Base-by-base conservation (phyloP, 2,329 filamentous ascomycete species). In the Ilyonectria mors-panacis region DNA sequence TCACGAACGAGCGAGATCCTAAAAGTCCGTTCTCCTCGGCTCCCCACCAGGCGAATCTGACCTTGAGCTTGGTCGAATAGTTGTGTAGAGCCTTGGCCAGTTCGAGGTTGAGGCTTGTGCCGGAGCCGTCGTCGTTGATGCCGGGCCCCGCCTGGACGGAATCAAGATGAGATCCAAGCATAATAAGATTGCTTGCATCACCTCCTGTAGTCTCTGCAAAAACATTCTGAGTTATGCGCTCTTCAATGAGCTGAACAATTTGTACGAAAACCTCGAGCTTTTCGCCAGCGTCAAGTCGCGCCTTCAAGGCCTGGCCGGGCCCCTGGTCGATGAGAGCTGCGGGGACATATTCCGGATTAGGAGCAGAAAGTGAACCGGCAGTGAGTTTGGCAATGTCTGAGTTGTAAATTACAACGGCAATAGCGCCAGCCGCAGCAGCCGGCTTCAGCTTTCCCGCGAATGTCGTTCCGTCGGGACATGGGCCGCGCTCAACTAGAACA, bases 71-170 rank as follows among this genome's bases (percentile, higher is more conserved):
- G n/a, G 76, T 77, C 6, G 73, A 74, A 56, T 76, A 80, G 56
- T 84, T 77, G 19, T 76, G 66, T 19, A 83, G 78, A 17, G 75
- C 81, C 6, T 79, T 79, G 59, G 82, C 81, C 8, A 84, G 73
- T 59, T 85, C 82, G 1, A 85, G 75, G 26, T 84, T 74, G 0
- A 82, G 78, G 0, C 81, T 77, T 0, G 79, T 79, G 13, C 83
- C 84, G 0, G 80, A 84, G 6, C 84, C 84, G 58, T 85, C 83
- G 51, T 85, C 84, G 55, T 85, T 85, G 66, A 85, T 81, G 2
- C 83, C 84, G 0, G 83, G 80, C 0, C 83, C 84, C 10, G 79
- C 81, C 33, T 82, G 79, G 2, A 84, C 83, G 0, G 79, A 81
- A 74, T 85, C 83, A 1, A 83, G 78, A 66, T 85, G 83, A 0